Base-by-base conservation (phyloP, 495 filamentous ascomycete genomes). In the Penicillium ucsense region DNA sequence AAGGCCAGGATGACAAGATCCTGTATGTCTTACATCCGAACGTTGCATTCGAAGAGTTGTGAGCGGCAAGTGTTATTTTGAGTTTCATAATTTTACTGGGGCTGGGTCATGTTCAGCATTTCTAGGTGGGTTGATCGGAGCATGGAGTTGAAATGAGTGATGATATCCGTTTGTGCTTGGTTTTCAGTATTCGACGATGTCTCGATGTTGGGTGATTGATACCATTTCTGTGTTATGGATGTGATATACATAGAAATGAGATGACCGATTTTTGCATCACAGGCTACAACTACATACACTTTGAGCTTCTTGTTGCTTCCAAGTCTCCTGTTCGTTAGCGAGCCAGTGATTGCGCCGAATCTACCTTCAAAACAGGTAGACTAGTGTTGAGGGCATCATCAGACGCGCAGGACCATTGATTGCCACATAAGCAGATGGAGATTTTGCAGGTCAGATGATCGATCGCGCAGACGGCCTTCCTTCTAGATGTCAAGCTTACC, bases 21-120 rank as follows among this genome's bases (percentile, higher is more conserved):
- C 78, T 94, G 31, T 98, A 96, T 66, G 87, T 96, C 9, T 52
- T 98, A 59, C 92, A 98, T 75, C 92, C 92, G 12, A 96, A 97
- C 63, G 92, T 88, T 57, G 86, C 87, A 2, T 75, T 90, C 27
- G 89, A 95, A 57, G 83, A 85, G 56, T 67, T 78, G 52, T 69
- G 46, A 63, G 41, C 20, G 20, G 20, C 20, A n/a, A 9, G 35
- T 27, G 32, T 38, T 6, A 7, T 41, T 30, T 38, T 50, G 31
- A n/a, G 38, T 12, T 43, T 45, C 35, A 36, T 35, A 43, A 43
- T 32, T 43, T 52, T 33, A 56, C 44, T 56, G 5, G 43, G 58
- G 40, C 38, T 52, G 32, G 33, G 51, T 49, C 37, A 37, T 50
- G 32, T 44, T 50, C 52, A 49, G 55, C 58, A 63, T 63, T 59